Evolutionary conservation across 2,329 filamentous ascomycete species (phyloP), one percentile per base, ranked within the genome.

Genomic region (Podosphaera aphanis): DNA sequence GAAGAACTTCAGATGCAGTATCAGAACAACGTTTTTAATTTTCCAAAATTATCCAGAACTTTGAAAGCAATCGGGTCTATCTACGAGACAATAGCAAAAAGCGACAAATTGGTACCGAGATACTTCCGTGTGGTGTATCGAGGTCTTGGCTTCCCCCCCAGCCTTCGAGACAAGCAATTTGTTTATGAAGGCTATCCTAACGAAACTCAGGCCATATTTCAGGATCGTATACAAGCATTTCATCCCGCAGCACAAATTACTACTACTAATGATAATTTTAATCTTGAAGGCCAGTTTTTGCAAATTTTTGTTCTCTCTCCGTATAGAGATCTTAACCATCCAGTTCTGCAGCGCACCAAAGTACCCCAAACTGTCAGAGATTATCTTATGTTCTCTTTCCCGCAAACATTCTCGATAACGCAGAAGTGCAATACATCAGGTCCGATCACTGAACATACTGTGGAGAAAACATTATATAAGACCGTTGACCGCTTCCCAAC

Each of bases 61-160:
- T 80, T 94, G 60, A 72, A 85, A 49, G 85, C 88, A 5, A 93
- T 93, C 64, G 88, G 86, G 18, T 83, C 79, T 44, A 85, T 95
- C 20, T 86, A 94, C 60, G 90, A 95, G 60, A 79, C 72, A 13
- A 81, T 94, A 50, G 73, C 81, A 10, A 88, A 83, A 64, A 82
- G 83, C 55, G 79, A 88, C 46, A 79, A 77, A 52, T 64, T 78
- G 16, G 74, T 79, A 49, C 79, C 83, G 10, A 80, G 88, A 50
- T 95, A 93, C 63, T 95, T 93, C 71, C 80, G 83, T 51, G 86
- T 95, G 23, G 70, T 78, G 11, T 95, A 90, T 65, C 83, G 79
- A 56, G 88, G 88, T 4, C 73, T 93, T 46, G 86, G 88, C 1
- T 95, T 94, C 61, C 83, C 86, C 1, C 57, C 74, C 1, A 79